Evolutionary conservation across 2,329 filamentous ascomycete species (phyloP), one percentile per base, ranked within the genome.

Genomic region (Aspergillaceae sp.): DNA sequence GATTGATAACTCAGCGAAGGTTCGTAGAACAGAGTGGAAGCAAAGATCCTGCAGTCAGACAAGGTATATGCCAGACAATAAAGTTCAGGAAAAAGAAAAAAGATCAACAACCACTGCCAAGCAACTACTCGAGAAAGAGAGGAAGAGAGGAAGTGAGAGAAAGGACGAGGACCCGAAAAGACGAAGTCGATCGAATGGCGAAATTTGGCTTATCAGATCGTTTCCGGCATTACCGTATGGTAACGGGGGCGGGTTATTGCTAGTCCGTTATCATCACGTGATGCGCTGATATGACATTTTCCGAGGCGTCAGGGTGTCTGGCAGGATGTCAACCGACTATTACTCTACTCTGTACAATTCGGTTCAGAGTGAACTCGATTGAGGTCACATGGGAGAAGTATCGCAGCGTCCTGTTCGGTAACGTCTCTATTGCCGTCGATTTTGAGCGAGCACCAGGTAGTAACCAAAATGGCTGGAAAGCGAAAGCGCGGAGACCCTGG

Each of bases 171-270:
- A 19, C 19, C 19, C 19, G 19, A 47, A 35, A 43, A 46, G 40
- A 44, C 46, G 50, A 19, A 19, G 51, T 51, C 45, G 42, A 44
- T 41, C 42, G 42, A 49, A 48, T 49, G 52, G 51, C 44, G 52
- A 57, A 54, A 50, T 52, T 54, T 46, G 56, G 59, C 56, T 63
- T 62, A 63, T 63, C 61, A 60, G 61, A 64, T 64, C 57, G 49
- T 48, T 48, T 8, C 26, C 9, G 19, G 41, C 41, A 26, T 40
- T 32, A 40, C 29, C 4, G n/a, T 40, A 38, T 19, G 19, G 19
- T 19, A 19, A 19, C 2, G 1, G 19, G 19, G 19, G 19, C 19
- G 19, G 19, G 34, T 36, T 36, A 36, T 36, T 19, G n/a, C 7
- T 36, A 36, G 8, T 19, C 19, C 32, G 34, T 7, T 19, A 36